phyloP scores from a whole-genome alignment of 164 flowering plant genomes.

The Echeveria elegans region DNA sequence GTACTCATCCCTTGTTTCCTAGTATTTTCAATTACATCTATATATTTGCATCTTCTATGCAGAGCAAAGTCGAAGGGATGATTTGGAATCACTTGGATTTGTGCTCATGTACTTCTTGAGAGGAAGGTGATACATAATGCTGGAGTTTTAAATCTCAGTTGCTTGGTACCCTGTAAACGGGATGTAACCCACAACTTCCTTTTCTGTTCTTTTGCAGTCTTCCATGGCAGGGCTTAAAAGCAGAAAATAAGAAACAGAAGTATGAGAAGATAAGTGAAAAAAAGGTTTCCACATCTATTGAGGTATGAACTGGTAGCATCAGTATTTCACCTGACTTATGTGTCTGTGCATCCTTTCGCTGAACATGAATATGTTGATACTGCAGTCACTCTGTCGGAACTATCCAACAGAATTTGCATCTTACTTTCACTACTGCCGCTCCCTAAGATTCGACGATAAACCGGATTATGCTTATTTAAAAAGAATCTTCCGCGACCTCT shows the following conservation, averaged over 20 bases:
- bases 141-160: not conserved
- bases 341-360: not conserved
- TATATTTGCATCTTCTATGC: conserved; percentile 6
- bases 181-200: not conserved
- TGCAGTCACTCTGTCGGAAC: conserved; percentile 37
- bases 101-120: conserved; percentile 66
- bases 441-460: not conserved
- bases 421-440: not conserved
- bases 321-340: not conserved
- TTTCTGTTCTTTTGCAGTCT: conserved; percentile 41
- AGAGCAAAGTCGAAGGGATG: conserved; percentile 80
- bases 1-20: not conserved
- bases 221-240: conserved; percentile 74
- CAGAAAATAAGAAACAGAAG: conserved; percentile 66
- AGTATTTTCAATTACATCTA: not conserved
- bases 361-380: conserved; percentile 4
- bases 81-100: conserved; percentile 66
- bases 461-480: not conserved
- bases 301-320: conserved; percentile 24
- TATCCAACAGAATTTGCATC: not conserved
- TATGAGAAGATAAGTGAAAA: conserved; percentile 69
- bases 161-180: not conserved
- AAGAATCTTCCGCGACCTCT: not conserved
- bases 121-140: conserved; percentile 43
- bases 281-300: conserved; percentile 64